Conservation (phyloP, 2,329 filamentous ascomycete genomes). For the Colletotrichum falcatum region DNA sequence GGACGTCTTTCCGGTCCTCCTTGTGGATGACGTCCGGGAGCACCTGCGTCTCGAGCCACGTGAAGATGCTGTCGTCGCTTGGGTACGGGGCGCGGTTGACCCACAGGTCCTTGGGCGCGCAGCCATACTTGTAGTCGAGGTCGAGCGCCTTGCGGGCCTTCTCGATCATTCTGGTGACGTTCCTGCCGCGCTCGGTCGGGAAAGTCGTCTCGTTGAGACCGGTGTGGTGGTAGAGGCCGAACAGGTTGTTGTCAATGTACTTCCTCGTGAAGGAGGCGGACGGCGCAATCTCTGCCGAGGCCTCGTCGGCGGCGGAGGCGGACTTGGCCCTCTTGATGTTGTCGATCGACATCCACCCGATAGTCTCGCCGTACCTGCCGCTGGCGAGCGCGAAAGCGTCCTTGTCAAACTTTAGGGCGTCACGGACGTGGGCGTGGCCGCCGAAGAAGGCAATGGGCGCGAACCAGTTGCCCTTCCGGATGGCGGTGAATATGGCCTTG, state of each 20-base stretch:
- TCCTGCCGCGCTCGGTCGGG: conserved; percentile 78
- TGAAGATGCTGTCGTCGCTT: conserved; percentile 79
- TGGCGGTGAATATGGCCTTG: conserved; percentile 79
- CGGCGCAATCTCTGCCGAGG: conserved; percentile 45
- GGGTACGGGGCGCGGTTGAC: conserved; percentile 83
- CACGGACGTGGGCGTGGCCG: conserved; percentile 89
- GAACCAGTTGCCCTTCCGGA: conserved; percentile 81
- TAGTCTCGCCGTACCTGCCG: conserved; percentile 93
- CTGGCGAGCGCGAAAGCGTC: conserved; percentile 85
- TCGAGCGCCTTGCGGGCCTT: conserved; percentile 76
- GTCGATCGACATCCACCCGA: conserved; percentile 91
- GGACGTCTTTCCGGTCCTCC: conserved; percentile 66
- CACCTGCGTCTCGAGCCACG: conserved; percentile 81
- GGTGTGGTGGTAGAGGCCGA: conserved; percentile 85
- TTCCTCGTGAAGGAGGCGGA: conserved; percentile 75
- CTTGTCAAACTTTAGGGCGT: conserved; percentile 83
- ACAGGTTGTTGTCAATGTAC: conserved; percentile 95
- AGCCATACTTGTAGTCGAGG: conserved; percentile 83
- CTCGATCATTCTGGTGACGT: conserved; percentile 77
- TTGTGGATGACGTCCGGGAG: conserved; percentile 75
- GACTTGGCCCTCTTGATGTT: conserved; percentile 62
- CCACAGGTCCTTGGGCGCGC: conserved; percentile 84
- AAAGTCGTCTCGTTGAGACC: conserved; percentile 79
- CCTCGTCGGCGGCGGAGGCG: conserved; percentile 41
- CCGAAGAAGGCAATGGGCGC: conserved; percentile 93